Base-by-base conservation (phyloP, 2,329 filamentous ascomycete species). In the Fusarium denticulatum region DNA sequence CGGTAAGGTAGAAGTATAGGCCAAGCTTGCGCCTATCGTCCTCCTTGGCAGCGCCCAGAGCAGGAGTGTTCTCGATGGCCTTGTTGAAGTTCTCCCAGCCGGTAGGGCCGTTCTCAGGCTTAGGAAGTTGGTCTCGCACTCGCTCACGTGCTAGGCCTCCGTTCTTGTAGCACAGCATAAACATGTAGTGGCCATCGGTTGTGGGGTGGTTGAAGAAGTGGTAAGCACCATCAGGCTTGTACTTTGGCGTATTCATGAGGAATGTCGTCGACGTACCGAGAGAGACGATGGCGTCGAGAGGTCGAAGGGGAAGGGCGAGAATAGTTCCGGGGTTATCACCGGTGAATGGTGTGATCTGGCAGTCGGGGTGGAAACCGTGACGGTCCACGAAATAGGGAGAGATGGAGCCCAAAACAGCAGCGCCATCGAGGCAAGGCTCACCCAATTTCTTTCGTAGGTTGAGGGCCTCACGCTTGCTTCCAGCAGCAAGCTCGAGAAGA, bases 111-210 rank as follows among this genome's bases (percentile, higher is more conserved):
- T 68, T 62, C 15, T 85, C 81, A 32, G 84, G 83, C 28, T 84
- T 82, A 45, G 94, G 92, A 59, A 98, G 89, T 1, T 89, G 87
- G 80, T 99, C 94, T 61, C 96, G 93, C 71, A 98, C 90, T 78
- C 93, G 91, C 81, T 99, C 96, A 49, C 96, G 93, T 5, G 96
- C 96, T 3, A 98, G 90, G 5, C 95, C 95, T 76, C 96, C 96
- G 83, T 99, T 99, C 85, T 98, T 98, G 87, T 98, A 99, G 88
- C 96, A 99, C 40, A 99, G 90, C 96, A 99, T 99, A 84, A 99
- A 98, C 96, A 99, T 98, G 88, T 97, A 98, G 68, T 98, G 89
- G 3, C 93, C 94, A 0, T 91, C 86, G 2, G 94, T 97, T 49
- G 95, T 96, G 4, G 96, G 96, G 83, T 98, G 95, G 85, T 98